These are phyloP conservation scores for Neolecta irregularis DNA, from an alignment of 1,139 yeast genomes.

Conservation along the genomic window DNA sequence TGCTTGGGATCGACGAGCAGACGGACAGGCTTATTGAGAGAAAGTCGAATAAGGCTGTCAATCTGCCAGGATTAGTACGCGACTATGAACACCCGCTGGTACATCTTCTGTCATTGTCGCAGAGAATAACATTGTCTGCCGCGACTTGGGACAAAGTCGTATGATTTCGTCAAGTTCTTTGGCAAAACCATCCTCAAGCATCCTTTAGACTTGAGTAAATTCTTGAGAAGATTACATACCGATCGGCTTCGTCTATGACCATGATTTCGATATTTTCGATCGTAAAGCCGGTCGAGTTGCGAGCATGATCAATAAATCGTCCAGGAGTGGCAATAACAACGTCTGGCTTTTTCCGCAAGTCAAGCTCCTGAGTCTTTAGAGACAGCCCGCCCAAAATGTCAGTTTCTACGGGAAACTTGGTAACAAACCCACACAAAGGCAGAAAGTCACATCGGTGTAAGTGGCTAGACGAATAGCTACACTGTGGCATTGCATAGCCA, in stretches of 20 bases:
- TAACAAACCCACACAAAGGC: slow-evolving; percentile 70
- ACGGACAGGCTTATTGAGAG: slow-evolving; percentile 78
- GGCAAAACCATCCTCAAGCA: slow-evolving; percentile 98
- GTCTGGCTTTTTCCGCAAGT: slow-evolving; percentile 81
- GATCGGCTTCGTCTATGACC: slow-evolving; percentile 94
- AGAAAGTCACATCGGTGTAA: slow-evolving; percentile 62
- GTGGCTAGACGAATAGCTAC: slow-evolving; percentile 78
- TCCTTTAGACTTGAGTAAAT: too few relatives aligned
- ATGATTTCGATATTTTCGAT: slow-evolving; percentile 84
- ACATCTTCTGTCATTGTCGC: slow-evolving; percentile 93
- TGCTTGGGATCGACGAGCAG: slow-evolving; percentile 95
- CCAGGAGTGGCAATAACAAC: slow-evolving; percentile 94
- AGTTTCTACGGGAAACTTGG: neutral
- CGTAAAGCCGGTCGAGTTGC: slow-evolving; percentile 85
- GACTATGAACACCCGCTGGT: neutral
- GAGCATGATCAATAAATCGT: slow-evolving; percentile 87
- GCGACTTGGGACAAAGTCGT: slow-evolving; percentile 67
- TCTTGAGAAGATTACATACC: too few relatives aligned
- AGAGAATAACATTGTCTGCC: slow-evolving; percentile 87
- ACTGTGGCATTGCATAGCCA: slow-evolving; percentile 89
- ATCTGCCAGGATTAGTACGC: slow-evolving; percentile 20
- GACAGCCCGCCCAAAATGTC: slow-evolving; percentile 46
- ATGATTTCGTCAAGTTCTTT: slow-evolving; percentile 83
- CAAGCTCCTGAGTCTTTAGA: slow-evolving; percentile 86
- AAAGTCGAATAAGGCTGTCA: slow-evolving; percentile 53